Conservation (phyloP, 495 filamentous ascomycete genomes). For the Tuber aestivum region DNA sequence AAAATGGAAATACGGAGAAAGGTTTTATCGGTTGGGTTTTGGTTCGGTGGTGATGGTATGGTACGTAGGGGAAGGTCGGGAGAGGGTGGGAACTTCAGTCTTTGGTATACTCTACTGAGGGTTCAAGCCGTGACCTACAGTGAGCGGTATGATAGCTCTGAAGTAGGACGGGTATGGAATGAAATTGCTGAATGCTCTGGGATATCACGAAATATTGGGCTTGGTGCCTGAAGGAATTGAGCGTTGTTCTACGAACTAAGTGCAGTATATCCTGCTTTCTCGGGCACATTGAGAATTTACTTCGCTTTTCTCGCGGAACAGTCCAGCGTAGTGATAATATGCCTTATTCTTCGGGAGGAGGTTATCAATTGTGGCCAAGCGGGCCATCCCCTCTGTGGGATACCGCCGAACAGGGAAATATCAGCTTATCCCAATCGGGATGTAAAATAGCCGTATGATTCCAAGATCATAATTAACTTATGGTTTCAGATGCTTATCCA, state of each 20-base stretch:
- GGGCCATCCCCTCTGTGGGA: no score
- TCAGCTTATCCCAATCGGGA: no score
- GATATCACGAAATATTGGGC: background rate
- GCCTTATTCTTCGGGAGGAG: no score
- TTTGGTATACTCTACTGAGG: background rate
- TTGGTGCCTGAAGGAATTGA: background rate
- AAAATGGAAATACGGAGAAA: background rate
- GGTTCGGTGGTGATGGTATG: background rate
- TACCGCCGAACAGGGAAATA: no score
- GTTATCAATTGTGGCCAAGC: no score
- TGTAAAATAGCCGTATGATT: no score
- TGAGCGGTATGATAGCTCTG: background rate
- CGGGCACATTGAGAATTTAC: background rate
- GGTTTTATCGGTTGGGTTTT: background rate
- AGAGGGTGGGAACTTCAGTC: background rate
- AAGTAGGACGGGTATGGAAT: background rate
- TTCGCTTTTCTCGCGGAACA: background rate
- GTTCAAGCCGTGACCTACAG: background rate
- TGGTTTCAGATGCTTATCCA: no score
- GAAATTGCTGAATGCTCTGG: background rate
- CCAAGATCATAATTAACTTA: no score
- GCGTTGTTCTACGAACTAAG: no score
- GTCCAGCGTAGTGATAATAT: background rate
- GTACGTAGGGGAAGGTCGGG: background rate
- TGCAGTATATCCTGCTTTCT: background rate